Conservation (phyloP, 2,329 filamentous ascomycete species). For the Exserohilum turcica region DNA sequence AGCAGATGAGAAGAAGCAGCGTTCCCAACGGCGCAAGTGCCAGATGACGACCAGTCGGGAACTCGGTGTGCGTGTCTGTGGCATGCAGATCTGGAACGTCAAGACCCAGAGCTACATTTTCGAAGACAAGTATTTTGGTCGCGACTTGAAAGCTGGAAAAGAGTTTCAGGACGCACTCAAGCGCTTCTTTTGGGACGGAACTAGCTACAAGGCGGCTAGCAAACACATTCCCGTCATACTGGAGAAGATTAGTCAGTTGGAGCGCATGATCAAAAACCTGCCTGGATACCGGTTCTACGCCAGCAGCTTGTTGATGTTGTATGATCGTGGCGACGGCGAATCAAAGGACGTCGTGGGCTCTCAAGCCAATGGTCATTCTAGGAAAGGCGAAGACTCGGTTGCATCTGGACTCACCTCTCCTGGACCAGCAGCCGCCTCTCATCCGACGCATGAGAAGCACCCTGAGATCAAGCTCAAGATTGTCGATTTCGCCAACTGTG, state of each 20-base stretch:
- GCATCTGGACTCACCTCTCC: slow-evolving; percentile 36
- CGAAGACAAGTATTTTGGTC: slow-evolving; percentile 96
- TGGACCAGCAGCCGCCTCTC: slow-evolving; percentile 17
- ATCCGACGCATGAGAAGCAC: slow-evolving; percentile 29
- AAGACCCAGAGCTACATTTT: slow-evolving; percentile 86
- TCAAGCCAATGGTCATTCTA: slow-evolving; percentile 19
- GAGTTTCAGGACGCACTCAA: slow-evolving; percentile 90
- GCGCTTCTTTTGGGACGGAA: slow-evolving; percentile 88
- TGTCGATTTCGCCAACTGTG: slow-evolving; percentile 97
- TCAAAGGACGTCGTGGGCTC: slow-evolving; percentile 35
- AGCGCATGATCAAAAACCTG: slow-evolving; percentile 78
- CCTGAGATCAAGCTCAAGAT: slow-evolving; percentile 87
- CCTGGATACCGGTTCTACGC: slow-evolving; percentile 94
- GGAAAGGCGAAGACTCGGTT: slow-evolving; percentile 28
- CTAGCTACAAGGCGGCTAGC: slow-evolving; percentile 77
- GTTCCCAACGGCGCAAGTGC: slow-evolving; percentile 91
- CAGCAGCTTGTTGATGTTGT: slow-evolving; percentile 91
- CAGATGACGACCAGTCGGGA: slow-evolving; percentile 88
- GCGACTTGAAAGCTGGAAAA: slow-evolving; percentile 80
- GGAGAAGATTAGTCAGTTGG: slow-evolving; percentile 80
- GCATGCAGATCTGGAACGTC: slow-evolving; percentile 94
- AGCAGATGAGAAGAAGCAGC: slow-evolving; percentile 87
- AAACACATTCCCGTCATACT: slow-evolving; percentile 88
- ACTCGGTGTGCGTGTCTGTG: slow-evolving; percentile 90
- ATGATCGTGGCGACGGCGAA: slow-evolving; percentile 77